phyloP scores from a whole-genome alignment of 1,284 basidiomycete species.

The Erythrobasidium hasegawianum region DNA sequence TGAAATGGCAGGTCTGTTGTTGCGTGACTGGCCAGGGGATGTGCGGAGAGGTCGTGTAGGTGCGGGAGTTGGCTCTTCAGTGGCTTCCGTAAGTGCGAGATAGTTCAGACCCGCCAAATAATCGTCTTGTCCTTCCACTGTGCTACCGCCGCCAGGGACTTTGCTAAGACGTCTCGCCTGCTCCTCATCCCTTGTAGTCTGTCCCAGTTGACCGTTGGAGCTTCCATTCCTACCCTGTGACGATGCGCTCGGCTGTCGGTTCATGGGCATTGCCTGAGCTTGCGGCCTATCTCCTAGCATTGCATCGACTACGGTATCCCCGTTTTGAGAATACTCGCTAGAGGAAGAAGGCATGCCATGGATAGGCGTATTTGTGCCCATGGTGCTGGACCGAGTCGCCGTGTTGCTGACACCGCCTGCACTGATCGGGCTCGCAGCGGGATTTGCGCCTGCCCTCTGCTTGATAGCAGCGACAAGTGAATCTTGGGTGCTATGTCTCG shows the following conservation, averaged over 20 bases:
- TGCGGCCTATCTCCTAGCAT: not conserved
- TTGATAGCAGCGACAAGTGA: constrained; percentile 7
- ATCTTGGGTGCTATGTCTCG: not conserved
- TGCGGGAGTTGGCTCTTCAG: not conserved
- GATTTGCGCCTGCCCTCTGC: constrained; percentile 8
- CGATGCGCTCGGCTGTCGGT: not conserved
- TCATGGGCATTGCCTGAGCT: not conserved
- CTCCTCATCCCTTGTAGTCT: not conserved
- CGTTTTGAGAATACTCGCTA: constrained; percentile 29
- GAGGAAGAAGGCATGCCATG: constrained; percentile 15
- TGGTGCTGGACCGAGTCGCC: too few relatives aligned
- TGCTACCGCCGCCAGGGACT: constrained; percentile 1
- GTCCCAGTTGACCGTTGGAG: not conserved
- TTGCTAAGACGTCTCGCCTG: constrained; percentile 4
- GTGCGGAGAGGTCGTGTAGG: not conserved
- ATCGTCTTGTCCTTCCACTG: constrained; percentile 30
- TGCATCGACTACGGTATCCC: not conserved
- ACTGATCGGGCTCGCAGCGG: not conserved
- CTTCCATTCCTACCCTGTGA: not conserved
- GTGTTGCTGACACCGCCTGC: not conserved
- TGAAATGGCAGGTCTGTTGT: constrained; percentile 10
- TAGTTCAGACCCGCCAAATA: constrained; percentile 27
- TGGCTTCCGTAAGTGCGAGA: constrained; percentile 20
- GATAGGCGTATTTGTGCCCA: not conserved
- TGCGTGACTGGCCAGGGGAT: not conserved